Evolutionary conservation across 1,284 basidiomycete species (phyloP), one percentile per base, ranked within the genome.

Genomic region (Rhizopogon hawkerae): DNA sequence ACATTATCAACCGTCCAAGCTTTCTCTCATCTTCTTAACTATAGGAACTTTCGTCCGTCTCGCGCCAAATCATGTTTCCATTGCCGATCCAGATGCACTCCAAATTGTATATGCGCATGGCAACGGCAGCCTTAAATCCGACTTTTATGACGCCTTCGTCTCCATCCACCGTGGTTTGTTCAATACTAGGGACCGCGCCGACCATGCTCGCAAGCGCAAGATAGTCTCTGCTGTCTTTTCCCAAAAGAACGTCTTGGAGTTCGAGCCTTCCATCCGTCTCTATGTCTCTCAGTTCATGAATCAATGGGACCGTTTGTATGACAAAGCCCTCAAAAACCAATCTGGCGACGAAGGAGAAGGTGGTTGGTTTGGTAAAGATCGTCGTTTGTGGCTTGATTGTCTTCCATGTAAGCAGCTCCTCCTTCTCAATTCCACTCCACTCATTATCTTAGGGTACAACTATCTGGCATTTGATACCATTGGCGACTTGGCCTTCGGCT

Each of bases 391-490:
- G 78, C 68, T 89, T 43, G 85, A 92, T 62, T 80, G 75, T 58
- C 66, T 89, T 23, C 84, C 84, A 33, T 89, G 85, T 80, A 62
- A 51, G 79, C 66, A 21, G 11, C n/a, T 0, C 13, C 29, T 0
- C 0, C 14, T 2, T 23, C 8, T 33, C 6, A 7, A 3, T 23
- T 2, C 45, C 35, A 13, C 44, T 13, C 3, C 26, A 5, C 36
- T 53, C 8, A 58, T 50, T 34, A 11, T 50, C 72, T 70, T 18
- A 68, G 72, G 76, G 79, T 78, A 76, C 63, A 85, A 85, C 66
- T 86, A 85, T 63, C 83, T 93, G 41, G 89, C 89, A 0, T 95
- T 95, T 63, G 91, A 93, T 66, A 88, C 90, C 58, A 89, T 93
- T 46, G 78, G 76, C 49, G 85, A 89, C 62, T 75, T 91, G 23